Base-by-base conservation (phyloP, 179 eudicot species). In the Sideroxylon spinosum region DNA sequence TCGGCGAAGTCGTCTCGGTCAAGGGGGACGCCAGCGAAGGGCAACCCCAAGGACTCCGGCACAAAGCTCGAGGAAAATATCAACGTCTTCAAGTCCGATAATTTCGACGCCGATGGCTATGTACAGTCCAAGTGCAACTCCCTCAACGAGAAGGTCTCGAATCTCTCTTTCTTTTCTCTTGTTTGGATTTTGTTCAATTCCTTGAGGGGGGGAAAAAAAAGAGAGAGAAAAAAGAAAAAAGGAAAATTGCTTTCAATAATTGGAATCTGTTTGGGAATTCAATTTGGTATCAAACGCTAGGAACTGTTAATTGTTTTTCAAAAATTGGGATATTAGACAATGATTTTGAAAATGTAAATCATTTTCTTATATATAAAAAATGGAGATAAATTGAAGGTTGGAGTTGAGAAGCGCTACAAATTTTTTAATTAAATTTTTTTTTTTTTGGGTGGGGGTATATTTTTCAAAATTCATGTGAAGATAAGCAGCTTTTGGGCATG, bases 41-140 rank as follows among this genome's bases (percentile, higher is more conserved):
- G 67, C 37, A 61, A 65, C 60, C 71, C 80, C 75, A 79, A 67
- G 81, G 81, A 79, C 16, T 37, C 68, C 73, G 89, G 84, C 73
- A 20, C 81, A 13, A 85, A 85, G 80, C 85, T 86, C 75, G 89
- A 88, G 78, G 89, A 87, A 29, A 87, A 78, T 81, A 85, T 88
- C 74, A 85, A 84, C 73, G 84, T 84, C 62, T 87, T 89, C 86
- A 87, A 82, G 77, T 80, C 88, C 83, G 88, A 89, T 73, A 82
- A 75, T 55, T 89, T 87, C 82, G 88, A 89, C 19, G 88, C 90
- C 61, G 91, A 89, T 84, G 75, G 63, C 50, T 87, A 25, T 73
- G 83, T 89, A 29, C 84, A 87, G 71, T 80, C 88, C 82, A 87
- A 84, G 77, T 89, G 90, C 68, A 83, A 82, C 68, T 78, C 91